These are phyloP conservation scores for Podospora appendiculata DNA, from an alignment of 495 filamentous ascomycete genomes.

Conservation along the genomic window DNA sequence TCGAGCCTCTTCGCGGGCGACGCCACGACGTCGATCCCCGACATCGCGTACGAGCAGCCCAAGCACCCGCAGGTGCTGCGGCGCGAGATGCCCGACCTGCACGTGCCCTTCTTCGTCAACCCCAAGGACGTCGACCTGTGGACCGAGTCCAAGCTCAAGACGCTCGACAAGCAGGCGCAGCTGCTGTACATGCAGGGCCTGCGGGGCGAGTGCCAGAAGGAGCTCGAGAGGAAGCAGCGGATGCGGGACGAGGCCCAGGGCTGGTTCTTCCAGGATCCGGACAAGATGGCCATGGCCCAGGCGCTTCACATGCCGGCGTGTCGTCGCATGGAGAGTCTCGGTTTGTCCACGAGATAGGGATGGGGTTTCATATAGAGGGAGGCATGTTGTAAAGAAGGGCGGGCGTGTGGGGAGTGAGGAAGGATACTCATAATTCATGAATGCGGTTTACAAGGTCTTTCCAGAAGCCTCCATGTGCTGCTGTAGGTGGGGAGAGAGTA, in stretches of 20 bases:
- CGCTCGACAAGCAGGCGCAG: constrained; percentile 74
- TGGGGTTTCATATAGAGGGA: too few relatives aligned
- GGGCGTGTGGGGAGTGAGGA: too few relatives aligned
- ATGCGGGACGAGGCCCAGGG: constrained; percentile 76
- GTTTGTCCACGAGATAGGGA: background rate
- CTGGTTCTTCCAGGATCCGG: constrained; percentile 75
- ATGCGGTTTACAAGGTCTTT: too few relatives aligned
- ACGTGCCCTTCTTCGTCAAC: constrained; percentile 78
- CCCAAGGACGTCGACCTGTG: constrained; percentile 67
- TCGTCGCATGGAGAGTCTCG: constrained; percentile 18
- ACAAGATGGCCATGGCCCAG: constrained; percentile 55
- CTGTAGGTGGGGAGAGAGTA: too few relatives aligned
- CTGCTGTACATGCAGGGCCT: constrained; percentile 58
- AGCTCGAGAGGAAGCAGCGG: constrained; percentile 52
- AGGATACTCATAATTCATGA: too few relatives aligned
- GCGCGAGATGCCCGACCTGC: constrained; percentile 60
- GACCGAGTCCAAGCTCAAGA: constrained; percentile 53
- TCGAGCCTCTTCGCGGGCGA: constrained; percentile 67
- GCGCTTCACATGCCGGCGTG: constrained; percentile 32
- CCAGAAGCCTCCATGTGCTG: too few relatives aligned
- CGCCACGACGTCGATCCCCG: constrained; percentile 52
- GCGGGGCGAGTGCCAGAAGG: constrained; percentile 61
- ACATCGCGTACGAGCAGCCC: constrained; percentile 61
- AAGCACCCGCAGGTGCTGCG: constrained; percentile 61
- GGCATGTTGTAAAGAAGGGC: too few relatives aligned